Evolutionary conservation across 2,329 filamentous ascomycete species (phyloP), one percentile per base, ranked within the genome.

Genomic region (Aspergillus brasiliensis): DNA sequence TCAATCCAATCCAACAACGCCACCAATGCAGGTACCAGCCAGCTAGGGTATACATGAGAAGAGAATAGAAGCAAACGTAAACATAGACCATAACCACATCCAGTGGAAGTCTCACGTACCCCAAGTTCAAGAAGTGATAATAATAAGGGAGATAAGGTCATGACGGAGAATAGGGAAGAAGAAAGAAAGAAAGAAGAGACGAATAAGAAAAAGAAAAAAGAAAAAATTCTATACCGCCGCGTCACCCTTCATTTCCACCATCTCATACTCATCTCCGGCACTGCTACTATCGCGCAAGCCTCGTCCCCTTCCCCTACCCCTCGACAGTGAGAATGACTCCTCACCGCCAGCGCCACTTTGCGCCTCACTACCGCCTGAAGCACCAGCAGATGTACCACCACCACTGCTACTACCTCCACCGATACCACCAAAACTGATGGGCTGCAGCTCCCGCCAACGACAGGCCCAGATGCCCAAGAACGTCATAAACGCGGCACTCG

Each of bases 401-500:
- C 64, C 67, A 40, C 65, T 62, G 10, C 62, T 54, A 52, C 60
- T 67, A n/a, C 70, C 69, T 2, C 88, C 88, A n/a, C 88, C 89
- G 23, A 71, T 69, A 2, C 89, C 89, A 19, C 89, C 89, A 27
- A 98, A 97, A 60, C 86, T 89, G 68, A 98, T 96, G 10, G 95
- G 94, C 70, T 87, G 84, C 58, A 99, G 80, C 77, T 99, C 95
- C 62, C 94, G 84, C 82, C 92, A 96, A 71, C 89, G 91, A 73
- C 94, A 98, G 3, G 89, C 91, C 91, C 94, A 98, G 38, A 96
- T 89, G 3, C 91, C 93, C 2, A 95, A 80, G 49, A 81, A 85
- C 8, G 83, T 86, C 87, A 91, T 91, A 38, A 90, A 72, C 0
- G 78, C 78, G 5, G 84, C 82, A 65, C 86, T 89, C 42, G 80